Percentiles rank a stretch among this genome's conserved stretches.
These are phyloP conservation scores for Davidsoniella australis DNA, from an alignment of 2,329 filamentous ascomycete genomes.

Conservation along the genomic window DNA sequence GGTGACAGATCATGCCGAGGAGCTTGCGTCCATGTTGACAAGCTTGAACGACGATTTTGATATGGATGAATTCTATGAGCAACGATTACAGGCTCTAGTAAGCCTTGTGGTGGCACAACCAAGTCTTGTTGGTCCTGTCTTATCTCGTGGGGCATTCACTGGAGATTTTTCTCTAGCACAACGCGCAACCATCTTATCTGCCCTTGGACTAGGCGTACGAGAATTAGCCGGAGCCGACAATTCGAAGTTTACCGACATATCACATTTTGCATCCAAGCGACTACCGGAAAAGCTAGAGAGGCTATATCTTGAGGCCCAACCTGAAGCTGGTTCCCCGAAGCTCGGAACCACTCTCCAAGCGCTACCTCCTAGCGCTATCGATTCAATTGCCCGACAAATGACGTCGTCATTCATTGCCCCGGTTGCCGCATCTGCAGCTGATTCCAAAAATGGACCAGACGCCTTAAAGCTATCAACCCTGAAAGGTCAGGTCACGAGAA, in stretches of 20 bases:
- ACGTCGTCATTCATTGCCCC: conserved; percentile 62
- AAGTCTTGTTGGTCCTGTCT: conserved; percentile 63
- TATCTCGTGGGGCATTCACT: conserved; percentile 70
- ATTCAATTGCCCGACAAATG: conserved; percentile 49
- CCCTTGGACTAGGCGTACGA: conserved; percentile 64
- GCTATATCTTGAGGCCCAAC: conserved; percentile 37
- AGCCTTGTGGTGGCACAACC: conserved; percentile 65
- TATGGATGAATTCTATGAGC: conserved; percentile 57
- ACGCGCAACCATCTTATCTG: conserved; percentile 63
- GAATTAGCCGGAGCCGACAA: conserved; percentile 66
- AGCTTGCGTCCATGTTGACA: conserved; percentile 59
- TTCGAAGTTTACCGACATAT: conserved; percentile 30
- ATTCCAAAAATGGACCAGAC: conserved; percentile 61
- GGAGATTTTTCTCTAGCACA: conserved; percentile 84
- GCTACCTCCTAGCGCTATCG: conserved; percentile 42
- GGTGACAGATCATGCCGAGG: conserved; percentile 66
- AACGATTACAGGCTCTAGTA: conserved; percentile 65
- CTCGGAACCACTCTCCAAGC: conserved; percentile 28
- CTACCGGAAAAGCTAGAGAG: conserved; percentile 59
- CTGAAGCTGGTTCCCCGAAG: conserved; percentile 8
- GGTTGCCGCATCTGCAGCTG: conserved; percentile 64
- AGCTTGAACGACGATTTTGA: conserved; percentile 77
- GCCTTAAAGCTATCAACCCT: conserved; percentile 81
- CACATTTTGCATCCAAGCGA: conserved; percentile 62
- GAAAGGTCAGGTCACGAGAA: conserved; percentile 27